A percentile compares a stretch with the other conserved stretches of the same genome.
phyloP scores from a whole-genome alignment of 768 basidiomycete species.

The Auriscalpium microsporum region DNA sequence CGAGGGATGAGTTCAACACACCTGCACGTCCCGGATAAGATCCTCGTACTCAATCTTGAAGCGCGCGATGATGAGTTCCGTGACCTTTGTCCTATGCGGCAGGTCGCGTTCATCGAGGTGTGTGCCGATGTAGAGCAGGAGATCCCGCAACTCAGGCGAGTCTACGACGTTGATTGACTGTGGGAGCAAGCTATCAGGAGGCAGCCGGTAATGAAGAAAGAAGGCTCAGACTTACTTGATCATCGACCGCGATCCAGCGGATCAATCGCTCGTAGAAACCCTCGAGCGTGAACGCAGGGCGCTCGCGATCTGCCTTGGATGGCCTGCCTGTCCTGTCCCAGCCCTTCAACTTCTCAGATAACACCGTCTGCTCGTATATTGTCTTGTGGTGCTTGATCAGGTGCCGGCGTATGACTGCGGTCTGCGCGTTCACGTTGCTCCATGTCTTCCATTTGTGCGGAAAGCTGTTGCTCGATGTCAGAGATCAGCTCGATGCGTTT shows the following conservation, averaged over 20 bases:
- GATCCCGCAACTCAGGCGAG: constrained; percentile 23
- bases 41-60: constrained; percentile 17
- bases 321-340: constrained; percentile 6
- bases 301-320: not conserved
- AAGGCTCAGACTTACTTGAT: constrained; percentile 24
- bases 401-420: constrained; percentile 18
- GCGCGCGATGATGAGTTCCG: constrained; percentile 19
- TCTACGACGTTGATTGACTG: constrained; percentile 34
- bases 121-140: constrained; percentile 22
- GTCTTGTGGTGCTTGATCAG: constrained; percentile 14
- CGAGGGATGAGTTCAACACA: constrained; percentile 2
- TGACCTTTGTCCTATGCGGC: constrained; percentile 27
- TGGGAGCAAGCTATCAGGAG: not conserved
- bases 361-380: constrained; percentile 4
- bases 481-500: too few species aligned
- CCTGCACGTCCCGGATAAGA: constrained; percentile 19
- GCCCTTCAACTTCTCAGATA: constrained; percentile 15
- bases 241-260: constrained; percentile 21
- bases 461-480: too few species aligned
- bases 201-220: not conserved
- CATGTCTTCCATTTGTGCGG: not conserved
- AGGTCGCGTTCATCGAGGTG: constrained; percentile 24
- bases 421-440: constrained; percentile 17
- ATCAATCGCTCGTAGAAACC: constrained; percentile 15
- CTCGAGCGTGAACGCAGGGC: constrained; percentile 16